Percentiles rank a stretch among this genome's conserved stretches.
Evolutionary conservation across 2,329 filamentous ascomycete species (phyloP).

Genomic region (Pyricularia grisea): DNA sequence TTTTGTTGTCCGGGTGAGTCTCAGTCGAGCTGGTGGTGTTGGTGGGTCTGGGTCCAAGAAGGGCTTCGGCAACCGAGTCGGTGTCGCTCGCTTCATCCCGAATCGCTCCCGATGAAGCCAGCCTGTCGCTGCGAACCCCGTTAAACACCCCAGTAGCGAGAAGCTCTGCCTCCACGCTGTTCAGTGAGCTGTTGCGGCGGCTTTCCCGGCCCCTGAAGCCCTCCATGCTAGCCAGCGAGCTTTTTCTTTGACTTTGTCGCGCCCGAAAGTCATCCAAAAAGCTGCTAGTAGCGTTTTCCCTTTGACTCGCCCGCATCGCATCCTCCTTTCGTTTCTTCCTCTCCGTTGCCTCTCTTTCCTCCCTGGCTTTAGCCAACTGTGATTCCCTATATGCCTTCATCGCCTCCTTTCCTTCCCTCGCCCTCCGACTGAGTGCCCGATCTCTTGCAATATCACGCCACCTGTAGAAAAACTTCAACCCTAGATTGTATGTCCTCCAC

Average conservation of each 20-base stretch:
- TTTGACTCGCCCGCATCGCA: slow-evolving; percentile 14
- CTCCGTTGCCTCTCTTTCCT: slow-evolving; percentile 17
- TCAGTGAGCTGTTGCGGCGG: slow-evolving; percentile 8
- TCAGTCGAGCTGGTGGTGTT: not conserved
- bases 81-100: slow-evolving; percentile 1
- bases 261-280: slow-evolving; percentile 8
- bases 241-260: slow-evolving; percentile 1
- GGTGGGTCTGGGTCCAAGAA: slow-evolving; percentile 2
- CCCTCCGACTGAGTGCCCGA: slow-evolving; percentile 37
- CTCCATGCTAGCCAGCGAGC: slow-evolving; percentile 8
- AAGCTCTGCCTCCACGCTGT: slow-evolving; percentile 24
- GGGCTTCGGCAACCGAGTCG: slow-evolving; percentile 3
- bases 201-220: slow-evolving; percentile 7
- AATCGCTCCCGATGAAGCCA: slow-evolving; percentile 10
- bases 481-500: slow-evolving; percentile 39
- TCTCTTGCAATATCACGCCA: slow-evolving; percentile 42
- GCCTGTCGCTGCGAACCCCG: slow-evolving; percentile 28
- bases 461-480: slow-evolving; percentile 45
- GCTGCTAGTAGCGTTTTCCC: slow-evolving; percentile 13
- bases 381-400: slow-evolving; percentile 34
- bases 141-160: slow-evolving; percentile 31
- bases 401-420: slow-evolving; percentile 40
- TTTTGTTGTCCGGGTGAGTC: not conserved
- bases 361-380: slow-evolving; percentile 20
- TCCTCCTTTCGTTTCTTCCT: slow-evolving; percentile 27